phyloP scores from a whole-genome alignment of 495 filamentous ascomycete species.

The Friedmanniomyces simplex region DNA sequence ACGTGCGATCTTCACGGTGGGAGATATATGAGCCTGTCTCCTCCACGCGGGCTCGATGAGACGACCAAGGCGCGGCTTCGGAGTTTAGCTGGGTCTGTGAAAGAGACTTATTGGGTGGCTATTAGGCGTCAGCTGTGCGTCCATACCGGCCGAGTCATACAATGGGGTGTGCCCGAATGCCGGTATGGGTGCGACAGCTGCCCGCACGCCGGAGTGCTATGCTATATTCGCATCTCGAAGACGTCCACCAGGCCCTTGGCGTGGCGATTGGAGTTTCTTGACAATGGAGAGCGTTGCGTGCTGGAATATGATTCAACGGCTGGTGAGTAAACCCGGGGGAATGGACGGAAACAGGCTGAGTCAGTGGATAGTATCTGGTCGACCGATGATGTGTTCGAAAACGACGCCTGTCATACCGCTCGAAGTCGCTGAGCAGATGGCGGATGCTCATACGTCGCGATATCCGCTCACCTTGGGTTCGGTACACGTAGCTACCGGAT shows the following conservation, averaged over 20 bases:
- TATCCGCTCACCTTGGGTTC: too few species aligned
- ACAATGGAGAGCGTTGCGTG: not conserved
- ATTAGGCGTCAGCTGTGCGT: constrained; percentile 23
- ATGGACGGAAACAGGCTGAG: too few species aligned
- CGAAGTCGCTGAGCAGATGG: not conserved
- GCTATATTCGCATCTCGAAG: not conserved
- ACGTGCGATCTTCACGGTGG: not conserved
- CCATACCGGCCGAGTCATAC: constrained; percentile 20
- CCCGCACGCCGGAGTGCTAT: not conserved
- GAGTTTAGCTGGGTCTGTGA: not conserved
- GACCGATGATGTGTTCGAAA: too few species aligned
- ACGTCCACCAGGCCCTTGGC: not conserved
- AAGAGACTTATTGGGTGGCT: constrained; percentile 9
- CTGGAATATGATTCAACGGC: not conserved
- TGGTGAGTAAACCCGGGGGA: too few species aligned
- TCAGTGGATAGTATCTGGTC: too few species aligned
- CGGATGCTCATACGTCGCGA: not conserved
- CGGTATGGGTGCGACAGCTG: constrained; percentile 22
- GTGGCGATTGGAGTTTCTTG: not conserved
- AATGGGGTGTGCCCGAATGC: constrained; percentile 16
- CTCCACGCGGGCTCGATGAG: not conserved
- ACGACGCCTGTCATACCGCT: not conserved
- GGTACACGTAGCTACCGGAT: too few species aligned
- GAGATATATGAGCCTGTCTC: not conserved
- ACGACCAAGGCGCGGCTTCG: not conserved